phyloP scores from a whole-genome alignment of 2,329 filamentous ascomycete species.

The Zymoseptoria ardabiliae region DNA sequence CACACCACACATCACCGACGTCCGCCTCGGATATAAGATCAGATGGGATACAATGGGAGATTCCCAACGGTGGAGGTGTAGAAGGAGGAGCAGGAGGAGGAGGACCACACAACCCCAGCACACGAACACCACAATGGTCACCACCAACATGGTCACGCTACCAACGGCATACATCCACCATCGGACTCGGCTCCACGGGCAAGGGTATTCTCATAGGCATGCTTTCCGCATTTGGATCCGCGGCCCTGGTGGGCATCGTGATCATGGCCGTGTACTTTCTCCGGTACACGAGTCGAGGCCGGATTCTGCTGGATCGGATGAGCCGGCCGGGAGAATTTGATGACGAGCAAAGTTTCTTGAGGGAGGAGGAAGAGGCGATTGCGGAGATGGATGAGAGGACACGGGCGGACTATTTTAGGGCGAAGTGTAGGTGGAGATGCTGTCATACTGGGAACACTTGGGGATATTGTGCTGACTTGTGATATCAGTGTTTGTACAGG shows the following conservation, averaged over 20 bases:
- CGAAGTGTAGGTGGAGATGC: slow-evolving; percentile 63
- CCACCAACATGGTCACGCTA: neutral
- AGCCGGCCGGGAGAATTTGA: slow-evolving; percentile 93
- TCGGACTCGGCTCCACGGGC: slow-evolving; percentile 35
- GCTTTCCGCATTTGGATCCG: slow-evolving; percentile 87
- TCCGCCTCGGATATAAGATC: slow-evolving; percentile 4
- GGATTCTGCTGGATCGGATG: slow-evolving; percentile 89
- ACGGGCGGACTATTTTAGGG: slow-evolving; percentile 81
- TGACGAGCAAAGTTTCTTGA: slow-evolving; percentile 88
- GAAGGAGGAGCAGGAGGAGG: neutral
- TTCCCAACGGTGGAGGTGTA: slow-evolving; percentile 1
- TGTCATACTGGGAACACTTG: neutral
- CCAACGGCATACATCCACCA: neutral
- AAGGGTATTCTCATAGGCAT: slow-evolving; percentile 90
- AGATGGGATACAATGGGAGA: neutral
- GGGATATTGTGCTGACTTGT: slow-evolving; percentile 18
- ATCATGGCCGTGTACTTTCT: slow-evolving; percentile 87
- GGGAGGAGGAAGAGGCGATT: slow-evolving; percentile 90
- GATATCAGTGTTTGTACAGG: slow-evolving; percentile 74
- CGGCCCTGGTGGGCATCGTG: slow-evolving; percentile 71
- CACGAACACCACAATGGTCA: slow-evolving; percentile 2
- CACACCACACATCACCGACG: slow-evolving; percentile 10
- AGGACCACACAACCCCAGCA: slow-evolving; percentile 4
- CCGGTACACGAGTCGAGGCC: slow-evolving; percentile 76
- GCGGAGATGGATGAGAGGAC: slow-evolving; percentile 94